Evolutionary conservation across 306 rosid genomes (phyloP).

Genomic region (Phaseolus lunatus): DNA sequence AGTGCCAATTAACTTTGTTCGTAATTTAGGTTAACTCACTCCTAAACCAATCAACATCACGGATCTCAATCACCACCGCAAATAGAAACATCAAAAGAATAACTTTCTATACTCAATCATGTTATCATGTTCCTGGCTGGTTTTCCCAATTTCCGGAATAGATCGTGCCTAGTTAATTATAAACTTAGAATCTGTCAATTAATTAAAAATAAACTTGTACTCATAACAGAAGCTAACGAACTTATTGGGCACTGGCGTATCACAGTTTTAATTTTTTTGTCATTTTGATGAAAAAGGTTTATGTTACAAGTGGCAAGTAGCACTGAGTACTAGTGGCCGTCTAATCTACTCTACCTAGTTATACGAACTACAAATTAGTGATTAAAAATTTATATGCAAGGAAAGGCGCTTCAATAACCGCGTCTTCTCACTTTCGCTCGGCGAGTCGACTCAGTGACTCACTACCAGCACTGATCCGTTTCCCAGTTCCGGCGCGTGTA

Average conservation of each 20-base stretch:
- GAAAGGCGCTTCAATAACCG: slow-evolving; percentile 46
- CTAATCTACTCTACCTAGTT: slow-evolving; percentile 30
- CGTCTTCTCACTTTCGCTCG: slow-evolving; percentile 15
- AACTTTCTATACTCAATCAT: background rate
- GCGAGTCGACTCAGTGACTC: slow-evolving; percentile 44
- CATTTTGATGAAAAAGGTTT: background rate
- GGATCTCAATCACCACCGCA: background rate
- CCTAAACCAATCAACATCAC: slow-evolving; percentile 14
- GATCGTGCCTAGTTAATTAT: background rate
- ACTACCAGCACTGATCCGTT: slow-evolving; percentile 99
- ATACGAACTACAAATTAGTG: slow-evolving; percentile 38
- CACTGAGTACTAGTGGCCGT: background rate
- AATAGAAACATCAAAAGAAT: background rate
- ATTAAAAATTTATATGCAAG: slow-evolving; percentile 17
- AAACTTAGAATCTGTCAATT: background rate
- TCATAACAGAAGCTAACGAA: background rate
- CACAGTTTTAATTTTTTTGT: background rate
- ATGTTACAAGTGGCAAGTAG: background rate
- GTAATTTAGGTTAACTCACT: slow-evolving; percentile 11
- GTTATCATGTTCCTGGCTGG: background rate
- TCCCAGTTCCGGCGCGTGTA: slow-evolving; percentile 86
- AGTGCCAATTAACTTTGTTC: slow-evolving; percentile 19
- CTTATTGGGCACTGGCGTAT: background rate
- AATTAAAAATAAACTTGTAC: background rate
- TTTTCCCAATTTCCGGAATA: background rate